Evolutionary conservation across 306 rosid genomes (phyloP).

Genomic region (Cucurbita moschata): DNA sequence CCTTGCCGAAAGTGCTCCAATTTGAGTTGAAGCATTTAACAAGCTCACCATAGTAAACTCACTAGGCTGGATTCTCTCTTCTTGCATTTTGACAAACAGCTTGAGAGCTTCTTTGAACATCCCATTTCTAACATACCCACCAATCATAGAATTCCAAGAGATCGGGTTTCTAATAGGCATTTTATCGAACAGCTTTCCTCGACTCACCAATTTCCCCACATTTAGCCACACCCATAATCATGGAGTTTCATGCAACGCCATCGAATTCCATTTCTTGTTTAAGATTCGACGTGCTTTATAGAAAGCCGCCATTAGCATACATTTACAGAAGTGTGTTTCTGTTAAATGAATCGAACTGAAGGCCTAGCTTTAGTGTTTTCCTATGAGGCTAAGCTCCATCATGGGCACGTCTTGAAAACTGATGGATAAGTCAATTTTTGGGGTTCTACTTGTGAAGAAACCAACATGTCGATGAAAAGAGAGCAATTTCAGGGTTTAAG

Average conservation of each 20-base stretch:
- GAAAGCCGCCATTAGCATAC: constrained; percentile 69
- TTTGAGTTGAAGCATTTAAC: constrained; percentile 63
- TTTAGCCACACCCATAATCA: constrained; percentile 67
- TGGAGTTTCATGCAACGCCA: constrained; percentile 63
- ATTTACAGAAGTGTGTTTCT: no score
- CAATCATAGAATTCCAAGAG: constrained; percentile 73
- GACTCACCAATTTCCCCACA: constrained; percentile 55
- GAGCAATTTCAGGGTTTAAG: constrained; percentile 39
- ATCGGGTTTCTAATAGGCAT: constrained; percentile 40
- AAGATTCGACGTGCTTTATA: constrained; percentile 44
- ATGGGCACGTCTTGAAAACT: constrained; percentile 47
- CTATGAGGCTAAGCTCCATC: no score
- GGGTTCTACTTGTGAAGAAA: constrained; percentile 34
- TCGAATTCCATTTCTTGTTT: constrained; percentile 33
- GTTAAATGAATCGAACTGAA: no score
- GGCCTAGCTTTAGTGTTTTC: no score
- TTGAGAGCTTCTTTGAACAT: constrained; percentile 38
- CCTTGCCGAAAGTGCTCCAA: constrained; percentile 79
- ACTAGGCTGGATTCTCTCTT: constrained; percentile 33
- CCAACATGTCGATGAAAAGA: constrained; percentile 66
- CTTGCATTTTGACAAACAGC: constrained; percentile 52
- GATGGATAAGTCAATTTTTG: constrained; percentile 65
- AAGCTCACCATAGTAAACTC: constrained; percentile 85
- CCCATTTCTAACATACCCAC: constrained; percentile 78
- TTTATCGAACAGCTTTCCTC: constrained; percentile 46